phyloP scores from a whole-genome alignment of 352 stramenopile genomes.

The Pythium chondricola region DNA sequence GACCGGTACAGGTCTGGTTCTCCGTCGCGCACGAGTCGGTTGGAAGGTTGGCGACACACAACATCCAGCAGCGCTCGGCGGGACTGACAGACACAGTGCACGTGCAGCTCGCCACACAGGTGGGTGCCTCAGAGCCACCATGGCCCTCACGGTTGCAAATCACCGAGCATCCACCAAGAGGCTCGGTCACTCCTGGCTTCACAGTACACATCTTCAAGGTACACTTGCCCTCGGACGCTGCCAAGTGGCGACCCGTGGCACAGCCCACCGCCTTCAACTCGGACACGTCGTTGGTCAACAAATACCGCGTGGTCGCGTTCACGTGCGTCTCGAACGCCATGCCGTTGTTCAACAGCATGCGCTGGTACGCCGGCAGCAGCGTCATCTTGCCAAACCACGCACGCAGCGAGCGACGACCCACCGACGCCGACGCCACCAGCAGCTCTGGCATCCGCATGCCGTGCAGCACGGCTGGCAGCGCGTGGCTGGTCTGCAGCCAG shows the following conservation, averaged over 20 bases:
- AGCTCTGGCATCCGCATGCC: slow-evolving; percentile 47
- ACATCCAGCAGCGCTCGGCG: slow-evolving; percentile 52
- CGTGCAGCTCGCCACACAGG: slow-evolving; percentile 38
- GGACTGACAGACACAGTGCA: slow-evolving; percentile 20
- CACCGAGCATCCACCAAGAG: too few species aligned
- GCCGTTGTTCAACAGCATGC: slow-evolving; percentile 23
- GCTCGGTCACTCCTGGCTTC: slow-evolving; percentile 16
- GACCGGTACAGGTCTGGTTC: slow-evolving; percentile 27
- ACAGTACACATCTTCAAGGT: slow-evolving; percentile 24
- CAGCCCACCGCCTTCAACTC: slow-evolving; percentile 39
- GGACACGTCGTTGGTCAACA: slow-evolving; percentile 18
- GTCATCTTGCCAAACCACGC: slow-evolving; percentile 64
- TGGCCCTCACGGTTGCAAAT: slow-evolving; percentile 35
- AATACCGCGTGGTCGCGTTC: slow-evolving; percentile 31
- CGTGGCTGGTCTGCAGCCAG: slow-evolving; percentile 38
- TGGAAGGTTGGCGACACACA: slow-evolving; percentile 28
- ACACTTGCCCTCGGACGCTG: slow-evolving; percentile 32
- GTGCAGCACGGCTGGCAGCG: slow-evolving; percentile 47
- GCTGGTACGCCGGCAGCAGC: slow-evolving; percentile 38
- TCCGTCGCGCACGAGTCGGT: slow-evolving; percentile 21
- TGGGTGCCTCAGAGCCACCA: slow-evolving; percentile 23
- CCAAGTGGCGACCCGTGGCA: slow-evolving; percentile 29
- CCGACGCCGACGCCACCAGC: slow-evolving; percentile 3
- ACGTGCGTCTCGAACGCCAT: slow-evolving; percentile 33
- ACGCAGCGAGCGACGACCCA: slow-evolving; percentile 25